These are phyloP conservation scores for Rhodotorula sp. DNA, from an alignment of 1,284 basidiomycete species.

Conservation along the genomic window DNA sequence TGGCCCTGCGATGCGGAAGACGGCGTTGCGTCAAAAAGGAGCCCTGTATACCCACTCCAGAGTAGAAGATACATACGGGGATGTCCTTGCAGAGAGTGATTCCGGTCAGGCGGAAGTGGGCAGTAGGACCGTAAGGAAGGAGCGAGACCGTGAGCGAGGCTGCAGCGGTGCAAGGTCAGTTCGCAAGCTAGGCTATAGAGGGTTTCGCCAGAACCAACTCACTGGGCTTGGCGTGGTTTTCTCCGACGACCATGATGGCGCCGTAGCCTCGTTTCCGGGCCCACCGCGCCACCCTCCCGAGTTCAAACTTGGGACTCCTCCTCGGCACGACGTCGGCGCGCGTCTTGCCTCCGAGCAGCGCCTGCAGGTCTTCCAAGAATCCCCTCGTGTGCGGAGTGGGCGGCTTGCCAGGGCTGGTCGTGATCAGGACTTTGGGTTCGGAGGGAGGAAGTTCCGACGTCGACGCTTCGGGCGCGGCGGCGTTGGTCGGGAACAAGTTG, in stretches of 20 bases:
- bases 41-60: no score
- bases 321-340: constrained; percentile 81
- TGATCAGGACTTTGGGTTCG: constrained; percentile 83
- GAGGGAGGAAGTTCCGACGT: constrained; percentile 57
- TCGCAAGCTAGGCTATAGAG: background rate
- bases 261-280: constrained; percentile 82
- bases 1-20: constrained; percentile 64
- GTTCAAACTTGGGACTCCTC: constrained; percentile 87
- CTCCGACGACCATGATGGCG: constrained; percentile 88
- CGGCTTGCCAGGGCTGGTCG: constrained; percentile 82
- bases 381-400: constrained; percentile 67
- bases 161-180: constrained; percentile 45
- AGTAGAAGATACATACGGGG: constrained; percentile 55
- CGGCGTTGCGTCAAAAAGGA: no score
- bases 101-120: constrained; percentile 92
- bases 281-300: constrained; percentile 92
- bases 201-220: background rate
- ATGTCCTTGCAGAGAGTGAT: constrained; percentile 82
- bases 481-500: constrained; percentile 41
- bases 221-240: constrained; percentile 82
- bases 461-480: constrained; percentile 26
- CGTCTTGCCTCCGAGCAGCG: constrained; percentile 75
- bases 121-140: constrained; percentile 88
- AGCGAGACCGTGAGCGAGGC: constrained; percentile 90
- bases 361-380: constrained; percentile 87